These are phyloP conservation scores for Anethum foeniculum DNA, from an alignment of 140 eudicot genomes.

Conservation along the genomic window DNA sequence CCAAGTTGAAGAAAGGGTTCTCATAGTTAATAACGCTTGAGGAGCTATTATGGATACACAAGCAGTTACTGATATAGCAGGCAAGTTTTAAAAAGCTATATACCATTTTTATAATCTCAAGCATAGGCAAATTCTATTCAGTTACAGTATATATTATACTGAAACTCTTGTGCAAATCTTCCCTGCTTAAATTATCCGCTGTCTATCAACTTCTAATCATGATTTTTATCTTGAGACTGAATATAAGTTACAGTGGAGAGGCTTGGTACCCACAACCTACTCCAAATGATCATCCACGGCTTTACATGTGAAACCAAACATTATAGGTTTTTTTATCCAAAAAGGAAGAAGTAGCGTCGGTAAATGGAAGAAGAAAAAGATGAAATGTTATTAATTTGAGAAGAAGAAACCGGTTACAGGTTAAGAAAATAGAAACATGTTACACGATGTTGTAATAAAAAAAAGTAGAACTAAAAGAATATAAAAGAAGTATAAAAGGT, in stretches of 20 bases:
- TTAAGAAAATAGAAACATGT: no score
- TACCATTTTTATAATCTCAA: no score
- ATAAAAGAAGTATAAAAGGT: no score
- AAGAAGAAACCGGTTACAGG: no score
- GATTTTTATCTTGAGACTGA: background rate
- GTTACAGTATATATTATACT: background rate
- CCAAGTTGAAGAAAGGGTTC: slow-evolving; percentile 70
- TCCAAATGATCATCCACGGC: slow-evolving; percentile 98
- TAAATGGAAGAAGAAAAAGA: no score
- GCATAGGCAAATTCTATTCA: background rate
- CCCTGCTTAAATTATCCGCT: background rate
- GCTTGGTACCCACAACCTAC: slow-evolving; percentile 99
- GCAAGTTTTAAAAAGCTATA: slow-evolving; percentile 25
- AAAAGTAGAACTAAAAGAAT: no score
- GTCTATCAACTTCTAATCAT: background rate
- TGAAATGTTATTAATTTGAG: no score
- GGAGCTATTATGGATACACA: slow-evolving; percentile 99
- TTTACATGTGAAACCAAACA: slow-evolving; percentile 96
- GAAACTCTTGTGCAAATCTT: background rate
- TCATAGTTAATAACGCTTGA: slow-evolving; percentile 57
- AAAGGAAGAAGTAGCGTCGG: no score
- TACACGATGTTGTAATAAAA: no score
- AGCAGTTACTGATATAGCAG: slow-evolving; percentile 92
- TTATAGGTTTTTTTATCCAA: no score
- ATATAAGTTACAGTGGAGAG: slow-evolving; percentile 87